These are phyloP conservation scores for Annulohypoxylon stygium DNA, from an alignment of 495 filamentous ascomycete genomes.

Conservation along the genomic window DNA sequence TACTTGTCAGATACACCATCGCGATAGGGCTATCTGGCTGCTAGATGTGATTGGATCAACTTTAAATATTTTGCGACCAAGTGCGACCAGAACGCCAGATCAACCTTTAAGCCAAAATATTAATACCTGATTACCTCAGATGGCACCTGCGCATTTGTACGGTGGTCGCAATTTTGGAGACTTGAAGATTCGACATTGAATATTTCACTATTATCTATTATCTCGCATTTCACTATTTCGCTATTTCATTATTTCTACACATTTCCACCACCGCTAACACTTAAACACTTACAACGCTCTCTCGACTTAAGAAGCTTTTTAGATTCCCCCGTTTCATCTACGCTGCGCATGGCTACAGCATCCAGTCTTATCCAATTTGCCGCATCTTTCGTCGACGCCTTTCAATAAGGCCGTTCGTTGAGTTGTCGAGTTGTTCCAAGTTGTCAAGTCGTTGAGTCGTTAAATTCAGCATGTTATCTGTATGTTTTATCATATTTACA, in stretches of 20 bases:
- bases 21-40: not conserved
- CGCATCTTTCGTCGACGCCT: slow-evolving; percentile 24
- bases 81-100: not conserved
- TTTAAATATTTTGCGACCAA: slow-evolving; percentile 7
- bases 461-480: slow-evolving; percentile 64
- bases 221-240: not conserved
- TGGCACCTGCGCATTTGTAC: not conserved
- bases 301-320: not conserved
- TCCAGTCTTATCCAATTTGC: slow-evolving; percentile 8
- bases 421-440: not conserved
- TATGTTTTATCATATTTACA: slow-evolving; percentile 41
- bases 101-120: not conserved
- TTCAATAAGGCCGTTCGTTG: slow-evolving; percentile 23
- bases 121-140: not conserved
- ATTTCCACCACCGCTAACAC: not conserved
- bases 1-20: not conserved
- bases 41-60: slow-evolving; percentile 4
- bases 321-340: not conserved
- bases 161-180: slow-evolving; percentile 6
- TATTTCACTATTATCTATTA: not conserved
- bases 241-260: not conserved
- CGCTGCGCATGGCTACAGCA: slow-evolving; percentile 37
- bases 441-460: slow-evolving; percentile 14
- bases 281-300: not conserved
- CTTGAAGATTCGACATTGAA: not conserved